Conservation (phyloP, 1,284 basidiomycete species). For the Earliella scabrosa region DNA sequence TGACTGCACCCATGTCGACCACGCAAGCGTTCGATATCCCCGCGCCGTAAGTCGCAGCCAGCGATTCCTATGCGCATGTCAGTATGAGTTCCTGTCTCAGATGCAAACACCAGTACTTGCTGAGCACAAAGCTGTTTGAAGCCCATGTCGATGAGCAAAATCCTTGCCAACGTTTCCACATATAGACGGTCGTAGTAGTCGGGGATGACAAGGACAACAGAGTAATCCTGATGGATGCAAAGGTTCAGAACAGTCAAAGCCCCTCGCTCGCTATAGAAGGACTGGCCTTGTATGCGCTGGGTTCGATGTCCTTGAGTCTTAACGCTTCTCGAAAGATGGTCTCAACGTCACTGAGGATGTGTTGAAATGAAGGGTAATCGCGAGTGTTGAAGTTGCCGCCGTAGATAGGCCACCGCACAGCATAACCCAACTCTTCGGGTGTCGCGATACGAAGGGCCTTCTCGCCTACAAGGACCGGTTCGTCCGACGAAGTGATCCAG, state of each 20-base stretch:
- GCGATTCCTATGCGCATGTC: conserved; percentile 67
- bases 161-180: conserved; percentile 77
- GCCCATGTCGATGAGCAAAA: conserved; percentile 83
- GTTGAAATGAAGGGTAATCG: conserved; percentile 74
- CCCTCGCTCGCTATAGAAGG: background rate
- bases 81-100: background rate
- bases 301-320: conserved; percentile 60
- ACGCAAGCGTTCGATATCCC: conserved; percentile 95
- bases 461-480: conserved; percentile 71
- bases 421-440: conserved; percentile 68
- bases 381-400: conserved; percentile 79
- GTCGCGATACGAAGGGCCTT: conserved; percentile 78
- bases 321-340: conserved; percentile 68
- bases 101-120: conserved; percentile 57
- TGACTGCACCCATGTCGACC: conserved; percentile 90
- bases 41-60: conserved; percentile 94
- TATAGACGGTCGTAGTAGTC: conserved; percentile 90
- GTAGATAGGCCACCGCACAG: conserved; percentile 78
- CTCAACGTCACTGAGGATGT: conserved; percentile 80
- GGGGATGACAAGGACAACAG: conserved; percentile 89
- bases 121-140: conserved; percentile 92
- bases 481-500: conserved; percentile 69
- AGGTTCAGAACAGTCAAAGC: background rate
- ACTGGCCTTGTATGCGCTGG: conserved; percentile 63
- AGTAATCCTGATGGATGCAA: conserved; percentile 70